A percentile compares a stretch with the other conserved stretches of the same genome.
phyloP scores from a whole-genome alignment of 495 filamentous ascomycete species.

The Recurvomyces mirabilis region DNA sequence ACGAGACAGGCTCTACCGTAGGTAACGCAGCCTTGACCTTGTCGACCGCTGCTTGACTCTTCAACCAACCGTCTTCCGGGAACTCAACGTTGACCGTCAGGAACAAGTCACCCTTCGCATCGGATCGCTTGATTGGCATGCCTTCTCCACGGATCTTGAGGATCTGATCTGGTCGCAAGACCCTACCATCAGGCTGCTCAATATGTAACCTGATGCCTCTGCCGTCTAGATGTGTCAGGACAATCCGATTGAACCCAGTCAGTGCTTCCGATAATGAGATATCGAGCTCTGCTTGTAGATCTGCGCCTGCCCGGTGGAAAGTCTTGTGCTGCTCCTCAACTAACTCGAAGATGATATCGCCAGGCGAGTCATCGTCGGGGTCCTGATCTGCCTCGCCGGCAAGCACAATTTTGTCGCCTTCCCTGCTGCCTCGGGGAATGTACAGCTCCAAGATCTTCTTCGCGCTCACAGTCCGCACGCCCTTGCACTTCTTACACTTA shows the following conservation, averaged over 20 bases:
- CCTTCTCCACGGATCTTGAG: constrained; percentile 80
- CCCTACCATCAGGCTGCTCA: constrained; percentile 53
- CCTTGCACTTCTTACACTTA: constrained; percentile 97
- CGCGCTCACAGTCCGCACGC: constrained; percentile 63
- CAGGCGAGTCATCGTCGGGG: constrained; percentile 72
- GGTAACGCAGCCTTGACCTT: constrained; percentile 67
- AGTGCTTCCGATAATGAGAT: constrained; percentile 77
- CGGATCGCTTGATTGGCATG: constrained; percentile 83
- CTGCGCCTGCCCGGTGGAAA: constrained; percentile 71
- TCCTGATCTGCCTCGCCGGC: constrained; percentile 92
- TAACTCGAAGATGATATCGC: constrained; percentile 82
- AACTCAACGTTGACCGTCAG: constrained; percentile 78
- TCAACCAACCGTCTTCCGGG: constrained; percentile 73
- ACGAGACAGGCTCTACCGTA: constrained; percentile 29
- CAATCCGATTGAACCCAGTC: constrained; percentile 79
- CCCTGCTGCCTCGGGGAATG: constrained; percentile 76
- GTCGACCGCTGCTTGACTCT: constrained; percentile 52
- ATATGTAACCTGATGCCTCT: constrained; percentile 75
- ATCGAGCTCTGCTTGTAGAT: constrained; percentile 67
- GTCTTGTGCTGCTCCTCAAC: constrained; percentile 68
- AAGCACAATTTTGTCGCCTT: constrained; percentile 81
- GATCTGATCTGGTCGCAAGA: constrained; percentile 69
- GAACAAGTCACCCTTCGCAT: constrained; percentile 76
- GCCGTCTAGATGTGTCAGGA: constrained; percentile 87
- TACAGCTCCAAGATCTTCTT: constrained; percentile 94